Conservation (phyloP, 208 protist species). For the Trypanosoma brucei region DNA sequence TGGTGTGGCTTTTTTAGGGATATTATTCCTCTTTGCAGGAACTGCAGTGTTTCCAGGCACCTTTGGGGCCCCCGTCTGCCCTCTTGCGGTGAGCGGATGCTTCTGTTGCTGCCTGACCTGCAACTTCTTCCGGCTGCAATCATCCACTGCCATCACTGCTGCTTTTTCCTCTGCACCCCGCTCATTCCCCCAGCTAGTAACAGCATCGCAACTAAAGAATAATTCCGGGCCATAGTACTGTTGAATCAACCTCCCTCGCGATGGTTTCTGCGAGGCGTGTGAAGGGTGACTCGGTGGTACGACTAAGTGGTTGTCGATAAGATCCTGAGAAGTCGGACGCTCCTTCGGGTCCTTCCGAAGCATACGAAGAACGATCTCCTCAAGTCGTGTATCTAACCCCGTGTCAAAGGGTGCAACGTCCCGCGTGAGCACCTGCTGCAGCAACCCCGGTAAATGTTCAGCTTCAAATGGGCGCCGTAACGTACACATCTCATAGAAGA, state of each 20-base stretch:
- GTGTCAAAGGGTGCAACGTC: conserved; percentile 71
- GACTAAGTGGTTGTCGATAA: conserved; percentile 75
- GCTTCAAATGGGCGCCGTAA: conserved; percentile 75
- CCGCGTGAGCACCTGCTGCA: conserved; percentile 62
- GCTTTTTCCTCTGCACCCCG: neutral
- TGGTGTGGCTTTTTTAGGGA: neutral
- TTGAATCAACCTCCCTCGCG: conserved; percentile 62
- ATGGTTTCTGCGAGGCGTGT: conserved; percentile 74
- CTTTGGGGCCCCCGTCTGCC: neutral
- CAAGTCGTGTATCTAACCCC: conserved; percentile 54
- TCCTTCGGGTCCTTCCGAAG: conserved; percentile 61
- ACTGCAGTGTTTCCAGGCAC: neutral
- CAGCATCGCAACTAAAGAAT: neutral
- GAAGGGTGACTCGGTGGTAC: conserved; percentile 76
- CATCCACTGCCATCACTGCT: neutral
- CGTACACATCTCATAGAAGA: conserved; percentile 94
- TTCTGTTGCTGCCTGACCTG: neutral
- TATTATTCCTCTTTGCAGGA: neutral
- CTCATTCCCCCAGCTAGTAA: neutral
- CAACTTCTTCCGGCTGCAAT: neutral
- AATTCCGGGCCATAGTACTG: conserved; percentile 68
- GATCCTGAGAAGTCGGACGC: conserved; percentile 71
- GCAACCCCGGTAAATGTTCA: conserved; percentile 59
- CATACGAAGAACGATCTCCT: conserved; percentile 77
- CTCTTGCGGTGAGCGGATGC: neutral